Percentiles rank a stretch among this genome's conserved stretches.
Conservation (phyloP, 129 eudicot genomes). For the Erigeron canadensis region DNA sequence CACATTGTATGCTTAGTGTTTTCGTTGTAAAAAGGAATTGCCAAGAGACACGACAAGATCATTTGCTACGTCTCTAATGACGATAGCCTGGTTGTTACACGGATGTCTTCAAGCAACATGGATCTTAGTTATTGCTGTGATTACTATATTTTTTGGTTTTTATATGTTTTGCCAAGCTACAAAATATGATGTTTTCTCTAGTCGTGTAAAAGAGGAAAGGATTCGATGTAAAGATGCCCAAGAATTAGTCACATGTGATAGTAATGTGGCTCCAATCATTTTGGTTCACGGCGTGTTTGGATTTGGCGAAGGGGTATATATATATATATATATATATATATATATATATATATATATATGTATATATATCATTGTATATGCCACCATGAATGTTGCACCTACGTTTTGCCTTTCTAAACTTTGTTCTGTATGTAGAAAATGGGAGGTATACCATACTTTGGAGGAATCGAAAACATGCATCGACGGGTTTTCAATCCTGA, state of each 20-base stretch:
- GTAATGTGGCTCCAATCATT: constrained; percentile 70
- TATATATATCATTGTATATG: neutral
- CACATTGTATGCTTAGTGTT: neutral
- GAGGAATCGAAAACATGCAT: constrained; percentile 77
- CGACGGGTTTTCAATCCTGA: constrained; percentile 70
- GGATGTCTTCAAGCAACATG: constrained; percentile 4
- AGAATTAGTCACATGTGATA: constrained; percentile 14
- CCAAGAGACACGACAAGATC: neutral
- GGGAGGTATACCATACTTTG: constrained; percentile 78
- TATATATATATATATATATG: no score
- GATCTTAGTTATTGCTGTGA: neutral
- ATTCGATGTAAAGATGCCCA: neutral
- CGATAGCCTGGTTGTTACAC: neutral
- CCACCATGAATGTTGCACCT: neutral
- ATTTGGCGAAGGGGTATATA: constrained; percentile 81
- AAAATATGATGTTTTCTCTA: neutral
- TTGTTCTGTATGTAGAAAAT: constrained; percentile 45
- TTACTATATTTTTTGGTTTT: neutral
- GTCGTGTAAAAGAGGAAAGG: constrained; percentile 6
- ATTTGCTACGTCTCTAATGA: neutral
- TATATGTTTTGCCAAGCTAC: constrained; percentile 2
- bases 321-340: no score
- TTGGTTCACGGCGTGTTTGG: constrained; percentile 82
- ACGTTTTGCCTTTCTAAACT: neutral
- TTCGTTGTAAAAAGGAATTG: neutral